Evolutionary conservation across 352 stramenopile species (phyloP), one percentile per base, ranked within the genome.

Genomic region (Globisporangium uncinulatum): DNA sequence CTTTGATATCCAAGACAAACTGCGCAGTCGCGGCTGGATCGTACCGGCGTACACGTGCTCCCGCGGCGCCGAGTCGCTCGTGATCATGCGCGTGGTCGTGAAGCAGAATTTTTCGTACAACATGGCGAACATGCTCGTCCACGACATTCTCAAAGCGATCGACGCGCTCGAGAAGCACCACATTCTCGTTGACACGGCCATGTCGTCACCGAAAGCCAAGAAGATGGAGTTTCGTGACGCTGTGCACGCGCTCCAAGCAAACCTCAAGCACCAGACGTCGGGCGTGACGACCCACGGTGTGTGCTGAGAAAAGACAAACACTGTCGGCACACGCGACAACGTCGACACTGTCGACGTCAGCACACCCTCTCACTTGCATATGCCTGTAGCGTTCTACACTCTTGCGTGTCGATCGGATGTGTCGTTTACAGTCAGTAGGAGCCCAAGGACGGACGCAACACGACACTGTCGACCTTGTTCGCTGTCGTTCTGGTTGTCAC

Each of bases 1-100:
- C 65, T 97, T 95, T 64, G 87, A 96, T 60, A 92, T 97, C 57
- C 86, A 96, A 63, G 86, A 97, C 71, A 89, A 87, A 55, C 75
- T 97, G 46, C 87, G 79, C 59, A 87, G 75, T 45, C 79, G 85
- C 41, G 85, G 87, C 0, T 97, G 89, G 89, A 96, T 95, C 62
- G 79, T 96, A 15, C 89, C 89, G 11, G 89, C 89, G 21, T 97
- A 97, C 74, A 93, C 84, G 54, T 95, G 85, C 69, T 89, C 83
- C 20, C 74, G 70, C 14, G 87, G 85, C 17, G 87, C 87, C 43
- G 80, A 96, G 61, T 79, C 76, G 51, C 67, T 96, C 36, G 70
- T 81, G 47, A 95, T 96, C 73, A 96, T 96, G 87, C 85, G 87
- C 58, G 85, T 94, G 24, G 87, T 96, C 15, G 83, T 94, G 53